Conservation (phyloP, 2,329 filamentous ascomycete species). For the Ascochyta koolunga region DNA sequence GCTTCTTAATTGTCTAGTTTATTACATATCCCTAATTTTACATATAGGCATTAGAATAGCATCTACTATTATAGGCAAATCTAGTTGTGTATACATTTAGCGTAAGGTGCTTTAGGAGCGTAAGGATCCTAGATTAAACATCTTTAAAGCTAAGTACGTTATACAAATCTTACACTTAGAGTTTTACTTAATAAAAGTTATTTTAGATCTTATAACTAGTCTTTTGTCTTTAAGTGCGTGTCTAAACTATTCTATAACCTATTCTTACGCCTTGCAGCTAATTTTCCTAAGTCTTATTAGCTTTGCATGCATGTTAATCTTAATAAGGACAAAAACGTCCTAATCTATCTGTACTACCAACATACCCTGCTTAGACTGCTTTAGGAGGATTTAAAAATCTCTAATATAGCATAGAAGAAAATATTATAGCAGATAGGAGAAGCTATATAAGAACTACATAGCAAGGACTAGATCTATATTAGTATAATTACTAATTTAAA, state of each 20-base stretch:
- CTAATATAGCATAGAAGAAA: conserved; percentile 36
- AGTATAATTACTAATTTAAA: conserved; percentile 33
- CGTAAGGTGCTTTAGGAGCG: conserved; percentile 40
- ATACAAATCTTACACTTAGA: conserved; percentile 15
- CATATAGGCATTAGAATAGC: conserved; percentile 40
- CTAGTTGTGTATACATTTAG: conserved; percentile 46
- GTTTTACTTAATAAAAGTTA: conserved; percentile 10
- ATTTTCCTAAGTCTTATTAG: conserved; percentile 39
- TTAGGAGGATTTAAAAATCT: conserved; percentile 39
- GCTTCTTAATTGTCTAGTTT: conserved; percentile 24
- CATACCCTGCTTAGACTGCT: conserved; percentile 44
- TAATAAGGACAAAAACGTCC: conserved; percentile 41
- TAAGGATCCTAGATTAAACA: conserved; percentile 32
- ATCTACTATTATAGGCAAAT: conserved; percentile 45
- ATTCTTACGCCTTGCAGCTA: conserved; percentile 39
- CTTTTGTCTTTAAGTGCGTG: conserved; percentile 45
- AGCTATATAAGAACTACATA: conserved; percentile 47
- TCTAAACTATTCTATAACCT: conserved; percentile 40
- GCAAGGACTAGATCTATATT: conserved; percentile 46
- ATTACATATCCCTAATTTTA: conserved; percentile 19
- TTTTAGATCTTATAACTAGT: conserved; percentile 38
- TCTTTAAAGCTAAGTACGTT: conserved; percentile 48
- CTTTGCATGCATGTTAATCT: conserved; percentile 49
- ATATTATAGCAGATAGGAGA: conserved; percentile 44
- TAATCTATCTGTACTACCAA: conserved; percentile 47